Base-by-base conservation (phyloP, 2,329 filamentous ascomycete genomes). In the Pochonia chlamydosporia region DNA sequence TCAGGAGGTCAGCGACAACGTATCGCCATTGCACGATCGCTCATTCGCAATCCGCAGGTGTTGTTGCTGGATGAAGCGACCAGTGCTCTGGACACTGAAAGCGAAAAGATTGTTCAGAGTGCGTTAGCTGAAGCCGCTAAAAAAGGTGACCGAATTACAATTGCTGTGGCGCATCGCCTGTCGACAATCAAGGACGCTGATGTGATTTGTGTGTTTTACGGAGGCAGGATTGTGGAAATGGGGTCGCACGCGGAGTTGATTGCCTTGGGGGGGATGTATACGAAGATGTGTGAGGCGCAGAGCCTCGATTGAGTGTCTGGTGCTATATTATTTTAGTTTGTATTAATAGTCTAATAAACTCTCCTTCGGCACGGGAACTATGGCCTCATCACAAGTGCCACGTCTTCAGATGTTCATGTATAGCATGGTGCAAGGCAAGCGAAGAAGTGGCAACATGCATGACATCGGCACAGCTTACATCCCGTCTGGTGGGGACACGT, bases 41-140 rank as follows among this genome's bases (percentile, higher is more conserved):
- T 54, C 13, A 81, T 96, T 58, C 96, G 96, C 65, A 81, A 95
- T 52, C 92, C 92, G 0, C 89, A 95, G 65, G 95, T 97, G 52
- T 73, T 97, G 31, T 92, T 97, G 49, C 79, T 96, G 1, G 91
- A 97, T 62, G 92, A 97, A 73, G 86, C 91, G 13, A 96, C 91
- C 1, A 93, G 87, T 8, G 91, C 91, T 0, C 77, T 96, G 11
- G 91, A 96, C 62, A 90, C 92, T n/a, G 91, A 96, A 66, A 93
- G 87, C 1, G 91, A 97, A 66, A 95, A 89, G 1, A 78, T 95
- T 2, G 91, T 97, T 50, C 96, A 97, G 64, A 81, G 85, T 54
- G 91, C 91, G 2, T 75, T 97, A 3, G 79, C 80, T 5, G 82
- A 79, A 55, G 81, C 81, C 31, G 76, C 96, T 20, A 81, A 95